Conservation (phyloP, 345 rosid genomes). For the Leavenworthia alabamica region DNA sequence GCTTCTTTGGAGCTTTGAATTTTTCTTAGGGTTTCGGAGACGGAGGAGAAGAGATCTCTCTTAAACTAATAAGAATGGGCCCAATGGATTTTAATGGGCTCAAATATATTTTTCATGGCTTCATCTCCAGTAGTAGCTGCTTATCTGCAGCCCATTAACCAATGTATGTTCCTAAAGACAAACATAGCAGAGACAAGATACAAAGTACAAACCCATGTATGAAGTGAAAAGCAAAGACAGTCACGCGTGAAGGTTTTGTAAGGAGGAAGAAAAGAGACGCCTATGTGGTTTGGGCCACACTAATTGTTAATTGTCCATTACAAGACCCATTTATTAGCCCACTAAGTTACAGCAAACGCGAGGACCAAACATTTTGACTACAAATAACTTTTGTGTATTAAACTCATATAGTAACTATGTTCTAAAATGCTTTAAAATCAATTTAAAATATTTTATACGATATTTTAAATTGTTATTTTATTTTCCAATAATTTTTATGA, state of each 20-base stretch:
- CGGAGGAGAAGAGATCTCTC: background rate
- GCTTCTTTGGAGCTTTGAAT: background rate
- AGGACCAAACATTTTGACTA: background rate
- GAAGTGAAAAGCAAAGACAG: background rate
- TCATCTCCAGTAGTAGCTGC: conserved; percentile 41
- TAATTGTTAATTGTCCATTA: background rate
- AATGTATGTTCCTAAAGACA: conserved; percentile 27
- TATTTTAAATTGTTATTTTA: too few species aligned
- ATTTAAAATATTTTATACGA: too few species aligned
- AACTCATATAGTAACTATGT: too few species aligned
- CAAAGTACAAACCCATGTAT: background rate
- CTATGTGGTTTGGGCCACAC: conserved; percentile 3
- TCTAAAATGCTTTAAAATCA: too few species aligned
- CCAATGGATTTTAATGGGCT: conserved; percentile 15
- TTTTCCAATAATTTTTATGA: too few species aligned
- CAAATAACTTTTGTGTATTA: too few species aligned
- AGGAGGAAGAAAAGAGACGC: background rate
- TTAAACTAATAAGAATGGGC: background rate
- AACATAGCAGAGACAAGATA: background rate
- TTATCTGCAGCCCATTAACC: conserved; percentile 86
- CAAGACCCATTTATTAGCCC: background rate
- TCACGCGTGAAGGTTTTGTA: conserved; percentile 14
- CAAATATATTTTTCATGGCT: conserved; percentile 27
- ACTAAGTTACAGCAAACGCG: background rate
- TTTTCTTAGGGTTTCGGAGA: conserved; percentile 21